Evolutionary conservation across 176 grass and related monocot genomes (phyloP).

Genomic region (Raddia guianensis): DNA sequence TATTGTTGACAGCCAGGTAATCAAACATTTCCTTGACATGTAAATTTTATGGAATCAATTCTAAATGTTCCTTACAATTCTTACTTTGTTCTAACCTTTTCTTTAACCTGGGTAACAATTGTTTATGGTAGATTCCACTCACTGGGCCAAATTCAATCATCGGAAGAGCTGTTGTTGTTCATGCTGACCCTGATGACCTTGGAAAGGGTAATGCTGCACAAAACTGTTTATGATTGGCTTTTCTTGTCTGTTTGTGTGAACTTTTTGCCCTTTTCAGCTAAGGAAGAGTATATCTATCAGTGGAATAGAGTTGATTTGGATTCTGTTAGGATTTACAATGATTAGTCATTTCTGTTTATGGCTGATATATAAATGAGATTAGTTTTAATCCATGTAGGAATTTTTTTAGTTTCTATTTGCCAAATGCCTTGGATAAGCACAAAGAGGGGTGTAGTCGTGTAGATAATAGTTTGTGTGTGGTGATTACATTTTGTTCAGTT

Average conservation of each 20-base stretch:
- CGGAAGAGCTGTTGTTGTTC: constrained; percentile 80
- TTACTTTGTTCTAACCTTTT: neutral
- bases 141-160: constrained; percentile 62
- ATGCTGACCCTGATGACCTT: constrained; percentile 80
- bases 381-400: neutral
- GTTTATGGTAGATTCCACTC: constrained; percentile 58
- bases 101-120: constrained; percentile 25
- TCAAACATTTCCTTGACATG: neutral
- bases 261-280: neutral
- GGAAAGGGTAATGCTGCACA: constrained; percentile 62
- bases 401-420: neutral
- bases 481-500: neutral
- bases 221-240: neutral
- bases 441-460: neutral
- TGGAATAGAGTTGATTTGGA: neutral
- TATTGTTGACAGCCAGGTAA: constrained; percentile 42
- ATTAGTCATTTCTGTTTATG: neutral
- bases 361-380: neutral
- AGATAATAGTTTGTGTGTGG: neutral
- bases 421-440: neutral
- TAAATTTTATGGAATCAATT: constrained; percentile 4
- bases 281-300: neutral
- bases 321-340: neutral
- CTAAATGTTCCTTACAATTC: neutral
- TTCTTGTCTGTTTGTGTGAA: constrained; percentile 10